Base-by-base conservation (phyloP, 2,329 filamentous ascomycete species). In the Cladobotryum mycophilum region DNA sequence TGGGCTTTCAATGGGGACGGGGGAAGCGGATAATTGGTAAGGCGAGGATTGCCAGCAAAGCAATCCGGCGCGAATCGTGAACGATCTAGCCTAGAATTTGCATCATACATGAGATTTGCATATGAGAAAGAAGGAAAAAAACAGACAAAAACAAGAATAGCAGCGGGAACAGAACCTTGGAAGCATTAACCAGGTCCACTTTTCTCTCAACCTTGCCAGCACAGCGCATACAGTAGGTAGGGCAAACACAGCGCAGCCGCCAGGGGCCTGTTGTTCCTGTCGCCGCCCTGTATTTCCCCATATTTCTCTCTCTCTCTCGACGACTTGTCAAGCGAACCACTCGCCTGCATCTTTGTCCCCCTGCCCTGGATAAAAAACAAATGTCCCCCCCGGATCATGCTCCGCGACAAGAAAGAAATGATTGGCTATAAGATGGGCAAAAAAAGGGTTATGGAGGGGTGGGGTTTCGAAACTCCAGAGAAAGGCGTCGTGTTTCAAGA, bases 401-500 rank as follows among this genome's bases (percentile, higher is more conserved):
- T 25, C 22, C 22, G 22, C 22, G 36, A 38, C 36, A 38, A 13
- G 36, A 5, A 17, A 8, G 6, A 30, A 30, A 8, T 30, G 25
- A 30, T 30, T 30, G 25, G 25, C 25, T 11, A 30, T 8, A 7
- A 11, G 25, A 8, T 30, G 25, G 25, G 25, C 25, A 30, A 20
- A 20, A 20, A 30, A 48, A 15, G 34, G n/a, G 15, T 5, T 22
- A 17, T 18, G 35, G 41, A 34, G 41, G 43, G 18, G 18, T n/a
- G 20, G 20, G 20, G 49, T 48, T 52, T 51, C 45, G 40, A 48
- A 47, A n/a, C 13, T n/a, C 25, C 25, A 30, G 25, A 30, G 6
- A 30, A 30, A 35, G 33, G 45, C n/a, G n/a, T n/a, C 45, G 36
- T 18, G 51, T 53, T 53, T 53, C 51, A 51, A 45, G 40, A 51